Evolutionary conservation across 2,329 filamentous ascomycete genomes (phyloP).

Genomic region (Colletotrichum filicis): DNA sequence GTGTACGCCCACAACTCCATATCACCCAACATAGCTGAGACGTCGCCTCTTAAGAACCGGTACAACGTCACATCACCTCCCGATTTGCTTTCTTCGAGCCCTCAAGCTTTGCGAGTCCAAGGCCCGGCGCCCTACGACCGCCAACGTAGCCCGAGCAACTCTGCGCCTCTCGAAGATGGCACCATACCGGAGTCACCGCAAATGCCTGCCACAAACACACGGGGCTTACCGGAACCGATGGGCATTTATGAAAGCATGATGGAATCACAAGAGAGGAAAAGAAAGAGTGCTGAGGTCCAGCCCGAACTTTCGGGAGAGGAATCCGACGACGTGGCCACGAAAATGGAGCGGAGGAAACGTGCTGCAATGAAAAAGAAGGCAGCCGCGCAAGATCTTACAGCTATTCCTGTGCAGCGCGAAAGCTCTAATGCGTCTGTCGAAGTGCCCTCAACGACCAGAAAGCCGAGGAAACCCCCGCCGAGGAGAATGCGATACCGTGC

Average conservation of each 20-base stretch:
- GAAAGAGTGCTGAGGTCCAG: slow-evolving; percentile 39
- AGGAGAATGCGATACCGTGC: background rate
- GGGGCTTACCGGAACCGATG: slow-evolving; percentile 44
- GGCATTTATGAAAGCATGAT: slow-evolving; percentile 58
- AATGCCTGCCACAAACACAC: background rate
- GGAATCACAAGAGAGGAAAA: slow-evolving; percentile 56
- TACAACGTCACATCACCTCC: slow-evolving; percentile 59
- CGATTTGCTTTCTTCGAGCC: slow-evolving; percentile 53
- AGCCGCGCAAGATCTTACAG: slow-evolving; percentile 52
- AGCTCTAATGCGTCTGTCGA: background rate
- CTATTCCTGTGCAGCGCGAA: slow-evolving; percentile 47
- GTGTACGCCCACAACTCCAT: slow-evolving; percentile 54
- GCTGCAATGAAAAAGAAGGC: slow-evolving; percentile 51
- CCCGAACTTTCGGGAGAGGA: slow-evolving; percentile 46
- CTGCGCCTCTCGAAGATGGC: slow-evolving; percentile 42
- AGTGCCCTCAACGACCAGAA: slow-evolving; percentile 18
- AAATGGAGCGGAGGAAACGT: slow-evolving; percentile 48
- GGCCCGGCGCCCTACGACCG: slow-evolving; percentile 32
- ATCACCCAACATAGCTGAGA: slow-evolving; percentile 57
- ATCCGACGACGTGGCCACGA: slow-evolving; percentile 46
- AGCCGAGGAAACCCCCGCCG: background rate
- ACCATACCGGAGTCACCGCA: slow-evolving; percentile 50
- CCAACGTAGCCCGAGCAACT: slow-evolving; percentile 41
- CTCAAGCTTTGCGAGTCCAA: slow-evolving; percentile 40
- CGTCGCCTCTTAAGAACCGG: slow-evolving; percentile 62